Conservation (phyloP, 805 yeast species). For the Nakazawaea ishiwadae region DNA sequence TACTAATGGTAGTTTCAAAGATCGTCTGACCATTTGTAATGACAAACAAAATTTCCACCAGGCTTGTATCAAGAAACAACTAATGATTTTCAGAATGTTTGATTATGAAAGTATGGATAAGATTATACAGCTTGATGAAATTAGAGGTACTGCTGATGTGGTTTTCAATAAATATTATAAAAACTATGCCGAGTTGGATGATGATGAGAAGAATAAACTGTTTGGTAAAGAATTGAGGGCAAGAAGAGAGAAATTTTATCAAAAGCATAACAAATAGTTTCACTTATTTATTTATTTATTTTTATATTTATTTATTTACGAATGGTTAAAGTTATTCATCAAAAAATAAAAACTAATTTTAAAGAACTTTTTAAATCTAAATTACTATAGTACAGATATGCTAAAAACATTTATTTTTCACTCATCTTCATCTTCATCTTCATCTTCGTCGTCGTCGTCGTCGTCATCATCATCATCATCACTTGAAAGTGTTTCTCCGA, state of each 20-base stretch:
- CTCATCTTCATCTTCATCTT: conserved; percentile 24
- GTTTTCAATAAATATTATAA: conserved; percentile 23
- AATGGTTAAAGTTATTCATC: neutral
- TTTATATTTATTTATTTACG: neutral
- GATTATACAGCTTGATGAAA: conserved; percentile 24
- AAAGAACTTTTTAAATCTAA: no score
- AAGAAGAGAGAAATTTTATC: conserved; percentile 25
- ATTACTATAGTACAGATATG: no score
- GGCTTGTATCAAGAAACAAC: conserved; percentile 26
- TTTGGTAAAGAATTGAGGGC: conserved; percentile 23
- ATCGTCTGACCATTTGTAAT: conserved; percentile 14
- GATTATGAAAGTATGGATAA: conserved; percentile 25
- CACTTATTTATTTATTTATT: neutral
- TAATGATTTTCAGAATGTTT: conserved; percentile 25
- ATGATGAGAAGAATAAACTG: conserved; percentile 18
- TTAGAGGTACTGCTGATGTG: conserved; percentile 24
- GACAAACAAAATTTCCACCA: conserved; percentile 24
- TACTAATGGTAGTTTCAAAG: conserved; percentile 5
- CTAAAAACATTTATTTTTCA: no score
- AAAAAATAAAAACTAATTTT: no score
- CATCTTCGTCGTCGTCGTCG: conserved; percentile 50
- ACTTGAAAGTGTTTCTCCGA: conserved; percentile 62
- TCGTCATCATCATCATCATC: conserved; percentile 70
- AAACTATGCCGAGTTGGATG: conserved; percentile 20
- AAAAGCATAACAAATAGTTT: conserved; percentile 21